phyloP scores from a whole-genome alignment of 495 filamentous ascomycete genomes.

The Elasticomyces elasticus region DNA sequence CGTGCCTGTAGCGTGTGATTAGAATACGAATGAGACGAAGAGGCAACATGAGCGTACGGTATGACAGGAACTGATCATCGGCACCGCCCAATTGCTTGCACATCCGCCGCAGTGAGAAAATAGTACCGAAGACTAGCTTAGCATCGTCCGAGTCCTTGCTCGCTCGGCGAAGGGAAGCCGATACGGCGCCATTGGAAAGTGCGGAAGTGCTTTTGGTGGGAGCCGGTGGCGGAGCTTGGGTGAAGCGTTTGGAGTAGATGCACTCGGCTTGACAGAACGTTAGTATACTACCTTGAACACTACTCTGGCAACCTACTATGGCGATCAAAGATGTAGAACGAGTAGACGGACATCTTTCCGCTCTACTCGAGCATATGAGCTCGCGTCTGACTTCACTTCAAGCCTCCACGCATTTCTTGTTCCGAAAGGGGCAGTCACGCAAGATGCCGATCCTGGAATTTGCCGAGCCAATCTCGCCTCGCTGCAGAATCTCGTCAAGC shows the following conservation, averaged over 20 bases:
- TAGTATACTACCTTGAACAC: too few species aligned
- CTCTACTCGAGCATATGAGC: neutral
- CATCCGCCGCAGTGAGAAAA: slow-evolving; percentile 95
- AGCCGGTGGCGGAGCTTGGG: slow-evolving; percentile 23
- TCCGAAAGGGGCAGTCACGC: neutral
- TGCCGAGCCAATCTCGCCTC: neutral
- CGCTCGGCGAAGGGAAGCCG: slow-evolving; percentile 27
- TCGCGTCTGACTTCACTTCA: slow-evolving; percentile 1
- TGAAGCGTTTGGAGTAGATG: slow-evolving; percentile 86
- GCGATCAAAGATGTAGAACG: slow-evolving; percentile 97
- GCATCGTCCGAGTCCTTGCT: slow-evolving; percentile 74
- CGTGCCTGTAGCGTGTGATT: slow-evolving; percentile 36
- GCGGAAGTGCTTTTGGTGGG: slow-evolving; percentile 16
- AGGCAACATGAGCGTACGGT: slow-evolving; percentile 1
- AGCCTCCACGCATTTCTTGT: neutral
- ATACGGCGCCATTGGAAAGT: slow-evolving; percentile 26
- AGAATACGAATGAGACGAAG: slow-evolving; percentile 70
- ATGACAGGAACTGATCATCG: slow-evolving; percentile 57
- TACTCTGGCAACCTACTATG: slow-evolving; percentile 59
- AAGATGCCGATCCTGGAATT: neutral
- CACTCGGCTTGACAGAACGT: slow-evolving; percentile 66
- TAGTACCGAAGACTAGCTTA: slow-evolving; percentile 91
- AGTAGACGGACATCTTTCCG: slow-evolving; percentile 75
- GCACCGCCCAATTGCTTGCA: slow-evolving; percentile 84
- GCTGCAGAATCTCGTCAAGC: too few species aligned